Percentiles rank a stretch among this genome's conserved stretches.
Conservation (phyloP, 2,329 filamentous ascomycete genomes). For the Curvularia hawaiiensis region DNA sequence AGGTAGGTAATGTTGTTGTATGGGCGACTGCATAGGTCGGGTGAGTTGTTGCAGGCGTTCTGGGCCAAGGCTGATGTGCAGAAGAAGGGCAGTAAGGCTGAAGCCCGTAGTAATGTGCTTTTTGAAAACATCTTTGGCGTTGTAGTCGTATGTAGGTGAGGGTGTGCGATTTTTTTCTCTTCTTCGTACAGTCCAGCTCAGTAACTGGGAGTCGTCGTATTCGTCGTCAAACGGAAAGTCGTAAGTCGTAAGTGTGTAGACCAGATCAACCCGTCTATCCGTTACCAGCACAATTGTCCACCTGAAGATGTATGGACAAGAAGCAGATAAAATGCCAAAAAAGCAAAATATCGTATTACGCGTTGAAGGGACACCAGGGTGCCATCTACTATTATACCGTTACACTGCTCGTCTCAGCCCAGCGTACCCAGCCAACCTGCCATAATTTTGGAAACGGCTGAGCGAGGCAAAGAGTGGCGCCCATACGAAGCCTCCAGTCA, state of each 20-base stretch:
- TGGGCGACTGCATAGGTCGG: conserved; percentile 69
- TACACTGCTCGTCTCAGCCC: conserved; percentile 20
- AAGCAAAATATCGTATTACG: neutral
- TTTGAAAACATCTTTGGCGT: conserved; percentile 37
- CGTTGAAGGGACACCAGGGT: neutral
- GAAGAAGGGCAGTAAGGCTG: conserved; percentile 39
- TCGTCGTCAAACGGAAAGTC: conserved; percentile 12
- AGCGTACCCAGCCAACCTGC: conserved; percentile 12
- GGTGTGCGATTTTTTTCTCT: neutral
- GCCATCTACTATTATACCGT: conserved; percentile 17
- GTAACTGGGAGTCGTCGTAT: conserved; percentile 1
- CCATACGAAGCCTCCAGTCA: conserved; percentile 2
- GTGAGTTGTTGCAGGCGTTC: conserved; percentile 79
- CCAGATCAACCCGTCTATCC: conserved; percentile 6
- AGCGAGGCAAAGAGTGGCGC: conserved; percentile 12
- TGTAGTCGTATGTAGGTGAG: neutral
- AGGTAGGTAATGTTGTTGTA: conserved; percentile 81
- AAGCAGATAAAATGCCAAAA: conserved; percentile 3
- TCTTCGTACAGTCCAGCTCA: neutral
- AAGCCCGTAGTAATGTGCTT: conserved; percentile 31
- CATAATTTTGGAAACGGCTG: conserved; percentile 23
- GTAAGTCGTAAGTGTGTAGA: conserved; percentile 7
- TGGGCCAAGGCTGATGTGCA: conserved; percentile 38
- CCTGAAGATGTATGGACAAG: conserved; percentile 1
- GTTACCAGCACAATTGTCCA: neutral